A percentile compares a stretch with the other conserved stretches of the same genome.
These are phyloP conservation scores for Rickenella mellea DNA, from an alignment of 768 basidiomycete species.

Conservation along the genomic window DNA sequence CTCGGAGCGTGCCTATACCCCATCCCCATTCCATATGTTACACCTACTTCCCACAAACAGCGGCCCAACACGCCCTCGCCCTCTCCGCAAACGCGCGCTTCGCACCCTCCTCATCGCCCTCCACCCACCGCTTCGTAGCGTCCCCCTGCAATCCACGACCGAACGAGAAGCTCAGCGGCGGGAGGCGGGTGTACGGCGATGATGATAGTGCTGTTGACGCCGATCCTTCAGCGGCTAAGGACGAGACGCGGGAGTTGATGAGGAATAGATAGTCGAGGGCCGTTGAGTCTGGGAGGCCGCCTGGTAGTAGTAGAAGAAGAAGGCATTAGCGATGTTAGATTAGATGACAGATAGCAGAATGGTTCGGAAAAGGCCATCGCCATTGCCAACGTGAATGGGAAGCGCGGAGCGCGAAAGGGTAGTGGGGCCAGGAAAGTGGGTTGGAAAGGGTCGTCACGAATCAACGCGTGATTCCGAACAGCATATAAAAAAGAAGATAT, in stretches of 20 bases:
- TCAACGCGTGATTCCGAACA: no score
- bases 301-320: slow-evolving; percentile 15
- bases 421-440: no score
- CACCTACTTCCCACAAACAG: slow-evolving; percentile 26
- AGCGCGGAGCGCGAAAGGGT: no score
- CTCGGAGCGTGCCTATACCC: no score
- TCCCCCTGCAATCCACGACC: slow-evolving; percentile 42
- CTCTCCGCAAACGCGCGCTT: slow-evolving; percentile 30
- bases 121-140: slow-evolving; percentile 35
- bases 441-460: no score
- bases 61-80: slow-evolving; percentile 33
- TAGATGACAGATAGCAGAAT: neutral
- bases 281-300: slow-evolving; percentile 32
- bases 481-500: no score
- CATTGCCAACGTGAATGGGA: no score
- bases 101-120: slow-evolving; percentile 31
- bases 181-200: slow-evolving; percentile 30
- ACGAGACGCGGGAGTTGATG: slow-evolving; percentile 28
- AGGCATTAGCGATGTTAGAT: no score
- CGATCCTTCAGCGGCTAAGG: slow-evolving; percentile 9
- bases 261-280: slow-evolving; percentile 32
- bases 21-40: no score
- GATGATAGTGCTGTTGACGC: slow-evolving; percentile 8
- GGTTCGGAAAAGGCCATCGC: slow-evolving; percentile 1
- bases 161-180: slow-evolving; percentile 40